Conservation (phyloP, 208 protist genomes). For the Sergeia podlipaevii region DNA sequence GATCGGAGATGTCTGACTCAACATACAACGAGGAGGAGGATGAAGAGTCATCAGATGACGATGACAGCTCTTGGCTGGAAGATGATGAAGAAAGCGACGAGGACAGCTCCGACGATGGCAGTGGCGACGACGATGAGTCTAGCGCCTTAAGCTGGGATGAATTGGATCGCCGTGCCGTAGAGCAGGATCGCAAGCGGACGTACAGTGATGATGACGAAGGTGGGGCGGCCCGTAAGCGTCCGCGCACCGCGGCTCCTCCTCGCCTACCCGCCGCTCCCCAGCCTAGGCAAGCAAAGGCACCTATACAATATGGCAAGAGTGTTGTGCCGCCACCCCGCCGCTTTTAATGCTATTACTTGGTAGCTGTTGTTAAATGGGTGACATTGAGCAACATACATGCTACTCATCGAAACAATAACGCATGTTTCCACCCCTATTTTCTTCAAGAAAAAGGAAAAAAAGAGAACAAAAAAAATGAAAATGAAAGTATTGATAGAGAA, state of each 20-base stretch:
- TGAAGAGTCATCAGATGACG: slow-evolving; percentile 49
- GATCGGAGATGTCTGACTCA: slow-evolving; percentile 63
- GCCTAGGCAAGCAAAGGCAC: slow-evolving; percentile 18
- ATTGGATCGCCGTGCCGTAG: slow-evolving; percentile 74
- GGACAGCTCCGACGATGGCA: slow-evolving; percentile 16
- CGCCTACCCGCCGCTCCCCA: slow-evolving; percentile 8
- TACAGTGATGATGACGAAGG: slow-evolving; percentile 65
- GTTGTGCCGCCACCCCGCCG: slow-evolving; percentile 52
- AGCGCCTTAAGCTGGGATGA: slow-evolving; percentile 82
- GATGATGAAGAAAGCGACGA: slow-evolving; percentile 75
- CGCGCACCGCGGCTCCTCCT: slow-evolving; percentile 13
- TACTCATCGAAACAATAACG: too few relatives aligned
- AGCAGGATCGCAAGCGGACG: slow-evolving; percentile 54
- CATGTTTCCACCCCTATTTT: too few relatives aligned
- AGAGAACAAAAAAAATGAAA: too few relatives aligned
- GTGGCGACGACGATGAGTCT: slow-evolving; percentile 44
- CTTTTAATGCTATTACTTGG: slow-evolving; percentile 30
- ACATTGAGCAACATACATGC: too few relatives aligned
- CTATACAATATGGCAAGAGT: slow-evolving; percentile 15
- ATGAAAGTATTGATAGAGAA: too few relatives aligned
- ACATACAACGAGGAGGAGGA: slow-evolving; percentile 83
- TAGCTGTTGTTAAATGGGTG: too few relatives aligned
- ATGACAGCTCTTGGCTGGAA: slow-evolving; percentile 68
- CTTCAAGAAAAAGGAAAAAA: too few relatives aligned
- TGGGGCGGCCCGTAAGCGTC: slow-evolving; percentile 34